Conservation (phyloP, 257 asterid species). For the Solanum peruvianum region DNA sequence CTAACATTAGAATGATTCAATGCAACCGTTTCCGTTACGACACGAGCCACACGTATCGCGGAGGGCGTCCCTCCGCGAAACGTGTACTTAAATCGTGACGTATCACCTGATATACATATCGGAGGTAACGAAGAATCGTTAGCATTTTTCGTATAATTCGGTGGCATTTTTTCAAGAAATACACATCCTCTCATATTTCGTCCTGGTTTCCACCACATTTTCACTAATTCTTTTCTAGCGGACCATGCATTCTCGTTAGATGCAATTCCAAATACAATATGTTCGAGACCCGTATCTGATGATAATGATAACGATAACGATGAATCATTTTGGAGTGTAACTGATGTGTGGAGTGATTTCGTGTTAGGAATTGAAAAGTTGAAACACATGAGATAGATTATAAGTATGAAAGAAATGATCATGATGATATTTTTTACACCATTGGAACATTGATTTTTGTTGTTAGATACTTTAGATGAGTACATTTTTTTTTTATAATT, state of each 20-base stretch:
- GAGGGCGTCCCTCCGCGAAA: background rate
- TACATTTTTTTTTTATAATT: constrained; percentile 23
- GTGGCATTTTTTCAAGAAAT: constrained; percentile 35
- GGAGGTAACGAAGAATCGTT: background rate
- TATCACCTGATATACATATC: background rate
- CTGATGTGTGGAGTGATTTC: constrained; percentile 5
- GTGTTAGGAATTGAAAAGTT: constrained; percentile 10
- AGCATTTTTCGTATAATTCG: background rate
- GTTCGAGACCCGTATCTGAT: constrained; percentile 37
- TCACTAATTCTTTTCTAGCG: constrained; percentile 32
- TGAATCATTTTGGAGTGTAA: constrained; percentile 4
- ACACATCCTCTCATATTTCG: constrained; percentile 61
- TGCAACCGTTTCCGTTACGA: background rate
- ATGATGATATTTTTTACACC: constrained; percentile 13
- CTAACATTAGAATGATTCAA: constrained; percentile 16
- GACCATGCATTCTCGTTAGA: constrained; percentile 47
- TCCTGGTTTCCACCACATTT: constrained; percentile 67
- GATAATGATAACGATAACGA: background rate
- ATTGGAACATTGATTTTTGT: background rate
- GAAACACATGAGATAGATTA: constrained; percentile 18
- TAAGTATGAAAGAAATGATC: constrained; percentile 10
- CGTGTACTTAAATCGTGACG: background rate
- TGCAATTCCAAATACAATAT: constrained; percentile 68
- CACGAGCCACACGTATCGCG: background rate
- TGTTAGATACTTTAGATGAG: constrained; percentile 4